These are phyloP conservation scores for Fusarium neocosmosporiellum DNA, from an alignment of 2,329 filamentous ascomycete genomes.

Conservation along the genomic window DNA sequence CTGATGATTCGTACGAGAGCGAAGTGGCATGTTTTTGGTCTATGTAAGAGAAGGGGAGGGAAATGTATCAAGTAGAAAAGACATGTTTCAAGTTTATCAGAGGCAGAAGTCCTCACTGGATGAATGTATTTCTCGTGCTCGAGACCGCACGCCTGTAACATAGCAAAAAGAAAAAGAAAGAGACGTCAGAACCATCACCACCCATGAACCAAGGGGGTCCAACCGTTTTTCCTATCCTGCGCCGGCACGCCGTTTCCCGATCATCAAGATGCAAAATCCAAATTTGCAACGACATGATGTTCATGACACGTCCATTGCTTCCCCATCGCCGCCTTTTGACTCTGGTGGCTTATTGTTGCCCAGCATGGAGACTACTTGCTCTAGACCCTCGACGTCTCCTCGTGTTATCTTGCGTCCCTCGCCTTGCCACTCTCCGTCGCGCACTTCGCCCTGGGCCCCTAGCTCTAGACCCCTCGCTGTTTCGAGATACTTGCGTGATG, in stretches of 20 bases:
- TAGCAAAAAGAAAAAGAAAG: not conserved
- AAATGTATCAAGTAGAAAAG: slow-evolving; percentile 8
- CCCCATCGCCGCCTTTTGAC: slow-evolving; percentile 11
- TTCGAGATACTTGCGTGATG: slow-evolving; percentile 82
- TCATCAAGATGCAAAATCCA: not conserved
- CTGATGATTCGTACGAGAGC: not conserved
- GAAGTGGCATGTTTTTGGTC: not conserved
- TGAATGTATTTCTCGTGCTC: slow-evolving; percentile 16
- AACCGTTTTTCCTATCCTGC: slow-evolving; percentile 20
- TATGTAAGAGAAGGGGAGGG: not conserved
- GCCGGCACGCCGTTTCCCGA: slow-evolving; percentile 25
- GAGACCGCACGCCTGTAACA: slow-evolving; percentile 25
- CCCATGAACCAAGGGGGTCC: not conserved
- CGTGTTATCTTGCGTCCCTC: slow-evolving; percentile 60
- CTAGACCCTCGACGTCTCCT: slow-evolving; percentile 68
- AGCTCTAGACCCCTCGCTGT: slow-evolving; percentile 74
- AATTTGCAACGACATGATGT: not conserved
- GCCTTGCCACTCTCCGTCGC: slow-evolving; percentile 73
- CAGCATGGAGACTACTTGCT: slow-evolving; percentile 61
- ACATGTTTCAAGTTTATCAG: slow-evolving; percentile 19
- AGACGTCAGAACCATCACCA: slow-evolving; percentile 4
- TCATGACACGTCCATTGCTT: slow-evolving; percentile 47
- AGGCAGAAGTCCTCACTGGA: slow-evolving; percentile 35
- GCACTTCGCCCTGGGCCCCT: slow-evolving; percentile 69
- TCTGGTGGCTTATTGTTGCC: slow-evolving; percentile 38